Conservation (phyloP, 1,284 basidiomycete species). For the Tilletia walkeri region DNA sequence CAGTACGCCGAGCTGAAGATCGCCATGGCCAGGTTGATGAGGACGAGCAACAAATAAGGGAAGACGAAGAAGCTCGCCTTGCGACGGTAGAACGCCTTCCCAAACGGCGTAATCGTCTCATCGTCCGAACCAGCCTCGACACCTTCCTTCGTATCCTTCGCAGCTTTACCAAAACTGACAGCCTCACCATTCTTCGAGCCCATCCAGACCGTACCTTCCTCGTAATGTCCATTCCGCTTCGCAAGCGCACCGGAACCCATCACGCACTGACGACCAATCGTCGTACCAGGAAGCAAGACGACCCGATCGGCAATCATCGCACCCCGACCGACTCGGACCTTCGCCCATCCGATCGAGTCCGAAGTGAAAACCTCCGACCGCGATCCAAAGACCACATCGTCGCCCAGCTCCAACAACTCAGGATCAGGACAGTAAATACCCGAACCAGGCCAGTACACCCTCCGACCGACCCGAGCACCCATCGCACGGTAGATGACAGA, state of each 20-base stretch:
- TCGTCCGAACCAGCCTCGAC: conserved; percentile 30
- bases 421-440: conserved; percentile 56
- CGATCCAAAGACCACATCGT: conserved; percentile 55
- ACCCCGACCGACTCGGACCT: conserved; percentile 51
- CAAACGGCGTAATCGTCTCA: conserved; percentile 55
- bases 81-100: conserved; percentile 54
- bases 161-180: conserved; percentile 53
- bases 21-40: conserved; percentile 51
- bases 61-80: conserved; percentile 55
- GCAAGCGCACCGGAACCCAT: conserved; percentile 55
- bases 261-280: conserved; percentile 52
- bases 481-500: conserved; percentile 55
- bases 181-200: conserved; percentile 55
- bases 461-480: conserved; percentile 54
- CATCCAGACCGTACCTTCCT: conserved; percentile 56
- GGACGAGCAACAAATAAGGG: conserved; percentile 53
- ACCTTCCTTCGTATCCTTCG: conserved; percentile 38
- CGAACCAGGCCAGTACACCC: conserved; percentile 55
- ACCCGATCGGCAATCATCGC: conserved; percentile 56
- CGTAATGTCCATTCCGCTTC: conserved; percentile 53
- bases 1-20: conserved; percentile 52
- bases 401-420: conserved; percentile 54
- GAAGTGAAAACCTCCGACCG: conserved; percentile 55
- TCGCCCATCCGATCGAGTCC: conserved; percentile 55
- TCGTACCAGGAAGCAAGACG: conserved; percentile 52